phyloP scores from a whole-genome alignment of 2,329 filamentous ascomycete genomes.

The Hymenoscyphus linearis region DNA sequence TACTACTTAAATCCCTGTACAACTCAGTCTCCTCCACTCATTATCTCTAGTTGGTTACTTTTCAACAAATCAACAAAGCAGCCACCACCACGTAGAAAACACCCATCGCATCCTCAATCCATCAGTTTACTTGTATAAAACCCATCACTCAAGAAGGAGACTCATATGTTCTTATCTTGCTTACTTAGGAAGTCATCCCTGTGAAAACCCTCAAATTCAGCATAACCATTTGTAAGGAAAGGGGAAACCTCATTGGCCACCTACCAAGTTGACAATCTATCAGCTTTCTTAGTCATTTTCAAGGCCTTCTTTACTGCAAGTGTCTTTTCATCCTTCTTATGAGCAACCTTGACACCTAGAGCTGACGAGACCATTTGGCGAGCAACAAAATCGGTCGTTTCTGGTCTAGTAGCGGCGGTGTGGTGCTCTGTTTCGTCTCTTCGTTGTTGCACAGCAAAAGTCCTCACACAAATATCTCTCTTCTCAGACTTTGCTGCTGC shows the following conservation, averaged over 20 bases:
- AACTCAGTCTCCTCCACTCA: no score
- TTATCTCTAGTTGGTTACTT: no score
- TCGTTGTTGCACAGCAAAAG: not conserved
- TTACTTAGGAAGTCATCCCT: not conserved
- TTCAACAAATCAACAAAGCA: not conserved
- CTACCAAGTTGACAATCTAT: not conserved
- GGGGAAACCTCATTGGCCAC: not conserved
- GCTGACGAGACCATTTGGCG: constrained; percentile 8
- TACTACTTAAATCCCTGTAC: no score
- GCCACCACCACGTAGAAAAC: not conserved
- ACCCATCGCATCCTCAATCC: not conserved
- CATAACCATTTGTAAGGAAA: not conserved
- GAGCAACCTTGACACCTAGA: constrained; percentile 6
- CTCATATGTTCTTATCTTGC: not conserved
- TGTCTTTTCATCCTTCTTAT: constrained; percentile 8
- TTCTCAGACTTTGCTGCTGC: not conserved
- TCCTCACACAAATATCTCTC: not conserved
- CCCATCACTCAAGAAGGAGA: not conserved
- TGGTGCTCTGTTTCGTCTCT: not conserved
- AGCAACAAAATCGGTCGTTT: constrained; percentile 10
- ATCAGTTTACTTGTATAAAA: not conserved
- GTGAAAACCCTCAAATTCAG: not conserved
- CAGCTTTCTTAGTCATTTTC: not conserved
- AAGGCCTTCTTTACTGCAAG: not conserved
- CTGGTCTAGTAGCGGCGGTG: constrained; percentile 4